Percentiles rank a stretch among this genome's conserved stretches.
Conservation (phyloP, 1,139 yeast species). For the Candida frijolesensis region DNA sequence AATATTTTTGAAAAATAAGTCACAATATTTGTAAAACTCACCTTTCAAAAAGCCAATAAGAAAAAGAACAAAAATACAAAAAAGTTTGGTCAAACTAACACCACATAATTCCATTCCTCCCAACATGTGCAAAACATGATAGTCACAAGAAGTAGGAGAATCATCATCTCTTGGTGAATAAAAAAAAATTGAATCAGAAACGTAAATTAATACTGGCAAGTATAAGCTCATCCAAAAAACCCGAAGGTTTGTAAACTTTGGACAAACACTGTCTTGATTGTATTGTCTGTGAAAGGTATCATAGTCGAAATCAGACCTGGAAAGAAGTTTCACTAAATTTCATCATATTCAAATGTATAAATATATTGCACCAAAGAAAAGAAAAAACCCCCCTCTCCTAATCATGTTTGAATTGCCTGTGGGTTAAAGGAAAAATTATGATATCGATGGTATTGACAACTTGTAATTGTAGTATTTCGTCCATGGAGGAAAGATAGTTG, state of each 20-base stretch:
- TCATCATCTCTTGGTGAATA: neutral
- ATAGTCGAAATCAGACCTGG: constrained; percentile 83
- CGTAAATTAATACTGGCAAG: constrained; percentile 78
- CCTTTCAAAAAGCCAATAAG: constrained; percentile 6
- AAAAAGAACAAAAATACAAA: constrained; percentile 1
- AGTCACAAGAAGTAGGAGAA: neutral
- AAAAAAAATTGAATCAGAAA: constrained; percentile 54
- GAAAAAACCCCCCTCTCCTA: neutral
- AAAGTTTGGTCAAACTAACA: neutral
- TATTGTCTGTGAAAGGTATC: constrained; percentile 56
- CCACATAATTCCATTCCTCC: neutral
- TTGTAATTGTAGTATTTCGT: too few species aligned
- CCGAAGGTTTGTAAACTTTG: constrained; percentile 4
- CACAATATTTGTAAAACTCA: neutral
- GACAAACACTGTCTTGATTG: constrained; percentile 58
- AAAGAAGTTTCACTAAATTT: constrained; percentile 67
- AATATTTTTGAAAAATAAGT: neutral
- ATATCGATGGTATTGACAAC: neutral
- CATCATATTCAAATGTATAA: constrained; percentile 41
- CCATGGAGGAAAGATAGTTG: neutral
- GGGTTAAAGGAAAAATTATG: neutral
- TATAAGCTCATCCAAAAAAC: constrained; percentile 52
- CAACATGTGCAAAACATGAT: neutral
- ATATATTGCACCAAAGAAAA: neutral
- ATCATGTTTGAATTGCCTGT: too few species aligned